Evolutionary conservation across 2,329 filamentous ascomycete species (phyloP), one percentile per base, ranked within the genome.

Genomic region (Curvularia spicifera): DNA sequence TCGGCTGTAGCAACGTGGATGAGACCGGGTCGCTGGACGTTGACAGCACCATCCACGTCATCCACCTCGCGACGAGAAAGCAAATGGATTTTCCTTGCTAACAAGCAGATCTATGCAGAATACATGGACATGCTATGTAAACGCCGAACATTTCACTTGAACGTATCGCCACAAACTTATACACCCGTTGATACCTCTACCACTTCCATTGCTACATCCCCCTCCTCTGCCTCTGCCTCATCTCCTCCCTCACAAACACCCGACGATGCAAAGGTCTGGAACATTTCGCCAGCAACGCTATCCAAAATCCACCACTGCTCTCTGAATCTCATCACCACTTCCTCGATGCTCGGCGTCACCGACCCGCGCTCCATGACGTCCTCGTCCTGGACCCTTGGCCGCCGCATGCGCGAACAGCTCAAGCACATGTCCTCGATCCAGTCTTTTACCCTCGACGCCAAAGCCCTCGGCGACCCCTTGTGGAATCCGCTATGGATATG

Each of bases 401-500:
- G 59, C 28, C 71, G 68, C 22, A 61, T 72, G 55, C 64, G 71
- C 56, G 53, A 56, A 43, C 58, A 72, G 61, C 64, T 74, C 40
- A 59, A 61, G 13, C 42, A 55, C 26, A 60, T 73, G n/a, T 37
- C 51, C 1, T 63, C 62, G 15, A 64, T 70, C 37, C 56, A 60
- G 20, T 56, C 62, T 28, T 63, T 72, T 51, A 67, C 71, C 18
- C 63, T 74, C 56, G 56, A 73, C 33, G 71, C 75, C 37, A 74
- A 72, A 54, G 75, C 76, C 24, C 68, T 76, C 18, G 72, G 73
- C 2, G 73, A 78, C 47, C 73, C 73, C 6, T 66, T 78, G 10
- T 78, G 76, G 76, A 78, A 78, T 42, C 76, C 76, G 8, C 65
- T 77, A 1, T 77, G 74, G 74, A 71, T 77, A 28, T 78, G 76